Evolutionary conservation across 345 rosid species (phyloP).

Genomic region (Lumnitzera littorea): DNA sequence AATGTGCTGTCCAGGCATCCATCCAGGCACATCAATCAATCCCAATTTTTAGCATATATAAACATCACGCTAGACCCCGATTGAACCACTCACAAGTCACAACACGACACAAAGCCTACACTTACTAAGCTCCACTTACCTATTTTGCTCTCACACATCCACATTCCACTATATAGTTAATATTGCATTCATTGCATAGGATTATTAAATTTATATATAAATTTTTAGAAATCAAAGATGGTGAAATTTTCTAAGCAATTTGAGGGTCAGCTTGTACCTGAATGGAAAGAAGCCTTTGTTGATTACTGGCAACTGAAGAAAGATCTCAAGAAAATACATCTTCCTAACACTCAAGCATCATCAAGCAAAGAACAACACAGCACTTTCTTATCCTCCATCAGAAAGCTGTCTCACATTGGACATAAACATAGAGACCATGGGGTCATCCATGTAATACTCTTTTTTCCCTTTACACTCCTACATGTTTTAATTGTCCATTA

Average conservation of each 20-base stretch:
- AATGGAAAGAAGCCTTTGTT: conserved; percentile 97
- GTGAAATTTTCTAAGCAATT: conserved; percentile 91
- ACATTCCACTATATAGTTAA: no score
- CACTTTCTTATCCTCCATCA: conserved; percentile 37
- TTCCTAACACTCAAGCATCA: conserved; percentile 4
- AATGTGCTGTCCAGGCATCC: conserved; percentile 52
- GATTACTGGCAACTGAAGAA: conserved; percentile 92
- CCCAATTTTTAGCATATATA: conserved; percentile 6
- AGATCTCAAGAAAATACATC: conserved; percentile 50
- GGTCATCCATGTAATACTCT: conserved; percentile 53
- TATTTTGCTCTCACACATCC: conserved; percentile 3
- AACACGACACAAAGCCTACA: background rate
- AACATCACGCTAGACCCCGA: no score
- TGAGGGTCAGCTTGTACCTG: conserved; percentile 92
- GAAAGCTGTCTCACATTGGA: conserved; percentile 34
- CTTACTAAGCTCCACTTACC: background rate
- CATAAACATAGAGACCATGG: conserved; percentile 42
- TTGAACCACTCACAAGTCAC: no score
- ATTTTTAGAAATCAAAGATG: conserved; percentile 27
- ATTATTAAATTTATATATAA: background rate
- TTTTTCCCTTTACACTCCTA: background rate
- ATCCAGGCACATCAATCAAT: conserved; percentile 24
- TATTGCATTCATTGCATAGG: background rate
- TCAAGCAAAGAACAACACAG: conserved; percentile 4
- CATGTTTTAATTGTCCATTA: background rate